Evolutionary conservation across 2,329 filamentous ascomycete genomes (phyloP).

Genomic region (Ophiosphaerella narmari): DNA sequence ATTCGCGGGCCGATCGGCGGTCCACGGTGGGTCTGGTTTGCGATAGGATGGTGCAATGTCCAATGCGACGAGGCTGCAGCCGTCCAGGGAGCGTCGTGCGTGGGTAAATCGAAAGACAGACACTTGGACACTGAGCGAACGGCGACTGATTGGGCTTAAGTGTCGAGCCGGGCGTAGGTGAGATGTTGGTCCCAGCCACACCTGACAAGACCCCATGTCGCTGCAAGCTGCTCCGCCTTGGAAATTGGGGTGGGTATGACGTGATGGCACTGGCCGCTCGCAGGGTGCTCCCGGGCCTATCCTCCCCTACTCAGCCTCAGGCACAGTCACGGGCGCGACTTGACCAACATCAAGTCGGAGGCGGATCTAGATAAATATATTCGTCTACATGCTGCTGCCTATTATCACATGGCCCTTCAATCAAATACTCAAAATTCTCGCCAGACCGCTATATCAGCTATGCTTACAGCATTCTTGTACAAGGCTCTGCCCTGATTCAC

Average conservation of each 20-base stretch:
- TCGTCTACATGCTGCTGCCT: conserved; percentile 15
- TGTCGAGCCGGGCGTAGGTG: conserved; percentile 21
- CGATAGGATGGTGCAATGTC: conserved; percentile 11
- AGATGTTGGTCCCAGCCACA: conserved; percentile 37
- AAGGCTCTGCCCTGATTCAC: conserved; percentile 3
- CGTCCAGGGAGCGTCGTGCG: neutral
- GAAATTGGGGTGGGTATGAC: conserved; percentile 25
- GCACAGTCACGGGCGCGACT: conserved; percentile 11
- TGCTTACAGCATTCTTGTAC: conserved; percentile 19
- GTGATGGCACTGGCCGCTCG: too few species aligned
- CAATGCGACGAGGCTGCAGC: neutral
- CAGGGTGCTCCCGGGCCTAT: too few species aligned
- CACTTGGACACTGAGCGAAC: conserved; percentile 16
- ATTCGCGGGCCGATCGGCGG: conserved; percentile 37
- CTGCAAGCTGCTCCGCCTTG: conserved; percentile 30
- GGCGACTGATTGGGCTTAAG: conserved; percentile 21
- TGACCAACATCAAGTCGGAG: too few species aligned
- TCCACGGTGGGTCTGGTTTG: conserved; percentile 22
- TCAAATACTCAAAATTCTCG: conserved; percentile 24
- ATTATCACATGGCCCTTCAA: conserved; percentile 29
- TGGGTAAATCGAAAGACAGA: neutral
- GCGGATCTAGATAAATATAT: neutral
- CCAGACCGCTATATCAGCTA: conserved; percentile 21
- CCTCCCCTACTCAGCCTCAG: conserved; percentile 20
- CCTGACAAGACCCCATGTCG: conserved; percentile 29